Evolutionary conservation across 495 filamentous ascomycete genomes (phyloP).

Genomic region (Hyphodiscus hymeniophilus): DNA sequence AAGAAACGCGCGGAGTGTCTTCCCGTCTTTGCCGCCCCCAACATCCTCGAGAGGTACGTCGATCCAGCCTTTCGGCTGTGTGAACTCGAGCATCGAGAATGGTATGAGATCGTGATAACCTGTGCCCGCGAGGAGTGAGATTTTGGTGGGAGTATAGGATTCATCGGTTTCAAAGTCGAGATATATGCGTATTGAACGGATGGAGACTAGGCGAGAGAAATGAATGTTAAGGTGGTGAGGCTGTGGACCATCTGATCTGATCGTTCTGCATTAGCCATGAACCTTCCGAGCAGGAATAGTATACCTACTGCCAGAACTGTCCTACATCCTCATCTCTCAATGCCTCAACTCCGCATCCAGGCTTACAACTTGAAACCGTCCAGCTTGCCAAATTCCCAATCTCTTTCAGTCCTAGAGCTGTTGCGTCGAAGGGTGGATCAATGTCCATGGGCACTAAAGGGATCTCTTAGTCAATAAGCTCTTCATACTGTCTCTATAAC

Average conservation of each 20-base stretch:
- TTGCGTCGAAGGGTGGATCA: conserved; percentile 34
- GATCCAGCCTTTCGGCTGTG: conserved; percentile 80
- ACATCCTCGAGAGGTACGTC: conserved; percentile 71
- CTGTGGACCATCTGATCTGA: conserved; percentile 83
- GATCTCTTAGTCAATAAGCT: conserved; percentile 1
- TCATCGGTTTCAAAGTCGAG: conserved; percentile 90
- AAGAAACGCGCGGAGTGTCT: conserved; percentile 74
- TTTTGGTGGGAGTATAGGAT: conserved; percentile 92
- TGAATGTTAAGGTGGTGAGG: conserved; percentile 91
- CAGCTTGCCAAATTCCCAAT: conserved; percentile 93
- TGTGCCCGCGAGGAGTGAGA: conserved; percentile 78
- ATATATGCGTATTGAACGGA: conserved; percentile 75
- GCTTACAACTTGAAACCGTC: conserved; percentile 86
- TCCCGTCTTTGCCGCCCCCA: conserved; percentile 48
- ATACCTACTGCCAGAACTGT: conserved; percentile 78
- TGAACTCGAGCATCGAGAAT: conserved; percentile 71
- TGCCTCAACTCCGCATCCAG: conserved; percentile 79
- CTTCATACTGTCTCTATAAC: too few relatives aligned
- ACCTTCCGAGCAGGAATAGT: neutral
- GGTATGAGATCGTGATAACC: conserved; percentile 79
- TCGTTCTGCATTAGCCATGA: neutral
- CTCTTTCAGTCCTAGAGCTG: conserved; percentile 58
- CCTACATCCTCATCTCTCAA: conserved; percentile 70
- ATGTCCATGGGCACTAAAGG: conserved; percentile 22
- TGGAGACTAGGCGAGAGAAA: conserved; percentile 86